phyloP scores from a whole-genome alignment of 495 filamentous ascomycete genomes.

The Neurospora sp. region DNA sequence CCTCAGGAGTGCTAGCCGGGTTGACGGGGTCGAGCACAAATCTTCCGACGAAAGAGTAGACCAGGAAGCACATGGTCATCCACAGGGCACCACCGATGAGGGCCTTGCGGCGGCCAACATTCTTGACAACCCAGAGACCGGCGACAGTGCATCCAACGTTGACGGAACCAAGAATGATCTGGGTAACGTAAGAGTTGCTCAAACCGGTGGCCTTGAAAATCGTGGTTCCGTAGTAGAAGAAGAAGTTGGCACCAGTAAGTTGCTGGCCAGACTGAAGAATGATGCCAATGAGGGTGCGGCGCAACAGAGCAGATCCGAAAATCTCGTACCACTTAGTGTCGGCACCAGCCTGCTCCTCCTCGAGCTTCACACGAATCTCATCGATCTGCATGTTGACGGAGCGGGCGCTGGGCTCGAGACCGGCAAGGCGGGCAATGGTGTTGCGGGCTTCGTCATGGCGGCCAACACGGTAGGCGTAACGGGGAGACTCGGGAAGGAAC shows the following conservation, averaged over 20 bases:
- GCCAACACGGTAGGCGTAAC: constrained; percentile 56
- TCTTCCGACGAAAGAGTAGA: constrained; percentile 63
- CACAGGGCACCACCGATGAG: constrained; percentile 57
- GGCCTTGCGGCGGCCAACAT: constrained; percentile 55
- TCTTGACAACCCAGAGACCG: constrained; percentile 65
- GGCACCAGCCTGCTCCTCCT: constrained; percentile 50
- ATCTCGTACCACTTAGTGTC: constrained; percentile 54
- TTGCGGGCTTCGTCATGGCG: constrained; percentile 53
- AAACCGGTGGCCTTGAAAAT: constrained; percentile 64
- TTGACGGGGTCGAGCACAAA: constrained; percentile 44
- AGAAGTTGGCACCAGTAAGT: constrained; percentile 66
- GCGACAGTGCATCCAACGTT: constrained; percentile 65
- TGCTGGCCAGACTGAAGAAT: constrained; percentile 64
- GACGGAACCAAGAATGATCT: constrained; percentile 65
- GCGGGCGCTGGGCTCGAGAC: constrained; percentile 52
- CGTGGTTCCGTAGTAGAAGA: constrained; percentile 73
- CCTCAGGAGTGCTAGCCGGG: constrained; percentile 39
- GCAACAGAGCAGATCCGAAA: constrained; percentile 62
- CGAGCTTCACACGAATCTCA: constrained; percentile 60
- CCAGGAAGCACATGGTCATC: constrained; percentile 64
- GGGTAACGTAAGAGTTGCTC: constrained; percentile 56
- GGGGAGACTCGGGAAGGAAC: constrained; percentile 64
- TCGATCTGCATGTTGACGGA: constrained; percentile 59
- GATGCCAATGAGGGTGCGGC: constrained; percentile 61
- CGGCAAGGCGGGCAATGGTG: constrained; percentile 63